Base-by-base conservation (phyloP, 495 filamentous ascomycete species). In the Penicillium arizonense region DNA sequence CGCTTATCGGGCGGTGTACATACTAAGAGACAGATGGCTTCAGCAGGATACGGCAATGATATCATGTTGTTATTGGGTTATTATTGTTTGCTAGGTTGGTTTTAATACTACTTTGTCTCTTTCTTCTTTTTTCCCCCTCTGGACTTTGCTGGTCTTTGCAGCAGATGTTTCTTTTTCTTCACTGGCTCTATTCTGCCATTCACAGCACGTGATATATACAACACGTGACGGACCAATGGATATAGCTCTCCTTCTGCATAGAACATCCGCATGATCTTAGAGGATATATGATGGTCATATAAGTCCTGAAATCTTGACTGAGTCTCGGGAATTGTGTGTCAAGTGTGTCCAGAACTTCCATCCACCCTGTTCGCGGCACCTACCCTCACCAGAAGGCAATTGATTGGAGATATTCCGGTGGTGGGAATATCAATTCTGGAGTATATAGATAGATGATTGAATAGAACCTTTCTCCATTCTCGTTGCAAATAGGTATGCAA, bases 1-100 rank as follows among this genome's bases (percentile, higher is more conserved):
- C 73, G 73, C 71, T 74, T 76, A 74, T 65, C 64, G 65, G 59
- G 63, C 51, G 56, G 61, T 61, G 58, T 62, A 65, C 63, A 61
- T 61, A 65, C 59, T 50, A 43, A 43, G 8, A 16, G 12, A 42
- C 39, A 35, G 18, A 33, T 41, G 39, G 20, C 20, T 43, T 30
- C 28, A 30, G 28, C 28, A 30, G 28, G 28, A 30, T 30, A 30
- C 7, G 8, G 3, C 13, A 43, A 50, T 39, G 30, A 42, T 32
- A 43, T 50, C 24, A 18, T 35, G 36, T 11, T 11, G 7, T 21
- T 48, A 48, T 13, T 14, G 34, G 21, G 6, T 16, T 21, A 13
- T 20, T 23, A 9, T 16, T 16, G 8, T 42, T 24, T 23, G 12
- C 8, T 20, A 1, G 2, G 4, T 5, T 14, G 4, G 13, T 39